Evolutionary conservation across 495 filamentous ascomycete species (phyloP).

Genomic region (Penicillium pulvis): DNA sequence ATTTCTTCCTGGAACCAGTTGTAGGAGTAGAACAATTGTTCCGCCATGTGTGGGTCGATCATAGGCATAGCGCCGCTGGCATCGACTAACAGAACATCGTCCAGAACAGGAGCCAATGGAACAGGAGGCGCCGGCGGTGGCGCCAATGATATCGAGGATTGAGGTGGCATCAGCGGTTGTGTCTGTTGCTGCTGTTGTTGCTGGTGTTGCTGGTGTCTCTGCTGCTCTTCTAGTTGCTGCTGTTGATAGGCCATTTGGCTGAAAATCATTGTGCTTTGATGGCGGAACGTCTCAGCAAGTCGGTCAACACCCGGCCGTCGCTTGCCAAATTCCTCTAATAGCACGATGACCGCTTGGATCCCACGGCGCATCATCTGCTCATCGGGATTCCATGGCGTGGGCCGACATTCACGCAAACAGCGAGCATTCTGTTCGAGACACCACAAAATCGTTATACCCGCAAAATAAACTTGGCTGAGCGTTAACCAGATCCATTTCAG

Average conservation of each 20-base stretch:
- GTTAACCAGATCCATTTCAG: slow-evolving; percentile 59
- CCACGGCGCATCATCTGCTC: slow-evolving; percentile 49
- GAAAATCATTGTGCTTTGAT: slow-evolving; percentile 50
- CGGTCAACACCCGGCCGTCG: slow-evolving; percentile 51
- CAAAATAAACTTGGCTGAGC: slow-evolving; percentile 54
- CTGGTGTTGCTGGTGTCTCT: slow-evolving; percentile 24
- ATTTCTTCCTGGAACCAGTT: slow-evolving; percentile 52
- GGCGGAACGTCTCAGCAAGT: slow-evolving; percentile 47
- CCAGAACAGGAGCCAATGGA: slow-evolving; percentile 45
- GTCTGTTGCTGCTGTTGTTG: slow-evolving; percentile 26
- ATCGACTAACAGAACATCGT: slow-evolving; percentile 45
- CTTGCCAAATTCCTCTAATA: slow-evolving; percentile 52
- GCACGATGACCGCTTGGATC: slow-evolving; percentile 48
- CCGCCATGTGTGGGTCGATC: slow-evolving; percentile 45
- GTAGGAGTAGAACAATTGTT: slow-evolving; percentile 46
- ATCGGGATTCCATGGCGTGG: slow-evolving; percentile 45
- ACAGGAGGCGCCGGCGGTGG: slow-evolving; percentile 38
- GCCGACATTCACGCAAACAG: slow-evolving; percentile 40
- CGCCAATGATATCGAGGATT: slow-evolving; percentile 24
- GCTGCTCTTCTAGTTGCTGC: slow-evolving; percentile 31
- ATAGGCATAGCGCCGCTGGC: slow-evolving; percentile 37
- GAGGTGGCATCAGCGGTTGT: slow-evolving; percentile 29
- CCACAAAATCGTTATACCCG: slow-evolving; percentile 53
- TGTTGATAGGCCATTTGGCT: slow-evolving; percentile 47
- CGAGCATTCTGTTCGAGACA: slow-evolving; percentile 51